Percentiles rank a stretch among this genome's conserved stretches.
phyloP scores from a whole-genome alignment of 768 basidiomycete genomes.

The Rhizopogon vesiculosus region DNA sequence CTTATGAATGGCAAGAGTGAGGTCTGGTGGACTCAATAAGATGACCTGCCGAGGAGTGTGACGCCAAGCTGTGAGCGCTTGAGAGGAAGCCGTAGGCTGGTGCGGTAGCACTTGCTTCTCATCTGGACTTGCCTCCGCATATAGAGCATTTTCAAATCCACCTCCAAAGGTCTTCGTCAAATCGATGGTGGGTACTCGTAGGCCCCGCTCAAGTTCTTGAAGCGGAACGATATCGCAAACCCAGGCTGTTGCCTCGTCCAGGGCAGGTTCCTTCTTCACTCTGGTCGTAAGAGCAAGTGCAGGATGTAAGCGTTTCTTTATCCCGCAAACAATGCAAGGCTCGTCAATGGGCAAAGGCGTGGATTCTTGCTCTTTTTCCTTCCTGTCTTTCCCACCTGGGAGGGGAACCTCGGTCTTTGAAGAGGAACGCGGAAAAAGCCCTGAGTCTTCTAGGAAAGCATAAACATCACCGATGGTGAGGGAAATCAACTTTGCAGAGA shows the following conservation, averaged over 20 bases:
- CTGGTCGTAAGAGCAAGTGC: slow-evolving; percentile 8
- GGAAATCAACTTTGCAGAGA: slow-evolving; percentile 14
- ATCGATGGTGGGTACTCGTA: slow-evolving; percentile 14
- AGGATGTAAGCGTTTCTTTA: slow-evolving; percentile 23
- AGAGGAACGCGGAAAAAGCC: slow-evolving; percentile 30
- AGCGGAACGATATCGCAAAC: slow-evolving; percentile 19
- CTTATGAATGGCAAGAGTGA: slow-evolving; percentile 24
- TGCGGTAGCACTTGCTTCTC: neutral
- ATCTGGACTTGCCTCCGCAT: neutral
- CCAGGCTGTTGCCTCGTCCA: slow-evolving; percentile 8
- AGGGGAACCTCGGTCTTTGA: slow-evolving; percentile 5
- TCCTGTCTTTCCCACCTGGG: slow-evolving; percentile 9
- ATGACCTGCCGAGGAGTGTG: slow-evolving; percentile 19
- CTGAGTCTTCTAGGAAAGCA: slow-evolving; percentile 39
- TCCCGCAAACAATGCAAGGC: slow-evolving; percentile 21
- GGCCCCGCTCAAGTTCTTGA: slow-evolving; percentile 14
- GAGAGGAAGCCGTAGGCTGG: slow-evolving; percentile 6
- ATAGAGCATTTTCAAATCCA: slow-evolving; percentile 14
- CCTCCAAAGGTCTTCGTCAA: slow-evolving; percentile 10
- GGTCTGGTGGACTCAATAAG: slow-evolving; percentile 17
- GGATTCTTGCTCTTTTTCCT: slow-evolving; percentile 20
- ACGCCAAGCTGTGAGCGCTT: slow-evolving; percentile 8
- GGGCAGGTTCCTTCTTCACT: slow-evolving; percentile 15
- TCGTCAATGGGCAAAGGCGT: slow-evolving; percentile 18
- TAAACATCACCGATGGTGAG: slow-evolving; percentile 40